Evolutionary conservation across 768 basidiomycete species (phyloP).

Genomic region (Boletus edulis): DNA sequence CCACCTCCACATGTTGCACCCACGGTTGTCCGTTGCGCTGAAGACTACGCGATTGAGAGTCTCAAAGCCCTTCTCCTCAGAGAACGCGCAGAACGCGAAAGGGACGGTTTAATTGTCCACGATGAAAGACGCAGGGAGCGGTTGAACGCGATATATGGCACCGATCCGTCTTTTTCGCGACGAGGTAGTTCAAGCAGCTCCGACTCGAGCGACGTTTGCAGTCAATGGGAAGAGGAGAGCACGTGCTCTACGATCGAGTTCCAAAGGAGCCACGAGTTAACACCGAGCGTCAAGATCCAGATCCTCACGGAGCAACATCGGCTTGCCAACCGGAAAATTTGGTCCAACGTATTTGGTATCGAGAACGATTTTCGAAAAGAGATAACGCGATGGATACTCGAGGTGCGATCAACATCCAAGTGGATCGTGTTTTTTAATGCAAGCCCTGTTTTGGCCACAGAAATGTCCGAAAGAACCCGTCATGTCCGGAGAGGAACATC

Average conservation of each 20-base stretch:
- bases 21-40: constrained; percentile 28
- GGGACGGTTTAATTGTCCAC: constrained; percentile 31
- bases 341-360: constrained; percentile 30
- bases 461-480: constrained; percentile 1
- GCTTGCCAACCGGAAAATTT: constrained; percentile 1
- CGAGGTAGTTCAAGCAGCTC: constrained; percentile 8
- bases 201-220: constrained; percentile 9
- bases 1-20: constrained; percentile 40
- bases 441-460: background rate
- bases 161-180: background rate
- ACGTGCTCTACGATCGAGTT: constrained; percentile 10
- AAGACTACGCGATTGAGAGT: constrained; percentile 44
- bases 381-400: constrained; percentile 45
- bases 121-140: constrained; percentile 8
- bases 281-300: background rate
- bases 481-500: background rate
- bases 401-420: constrained; percentile 28
- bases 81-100: constrained; percentile 37
- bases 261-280: constrained; percentile 18
- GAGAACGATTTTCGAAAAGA: constrained; percentile 32
- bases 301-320: background rate
- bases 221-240: constrained; percentile 19
- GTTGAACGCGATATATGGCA: background rate
- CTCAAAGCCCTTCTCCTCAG: constrained; percentile 40
- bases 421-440: background rate